Conservation (phyloP, 2,329 filamentous ascomycete genomes). For the Fusarium lateritium region DNA sequence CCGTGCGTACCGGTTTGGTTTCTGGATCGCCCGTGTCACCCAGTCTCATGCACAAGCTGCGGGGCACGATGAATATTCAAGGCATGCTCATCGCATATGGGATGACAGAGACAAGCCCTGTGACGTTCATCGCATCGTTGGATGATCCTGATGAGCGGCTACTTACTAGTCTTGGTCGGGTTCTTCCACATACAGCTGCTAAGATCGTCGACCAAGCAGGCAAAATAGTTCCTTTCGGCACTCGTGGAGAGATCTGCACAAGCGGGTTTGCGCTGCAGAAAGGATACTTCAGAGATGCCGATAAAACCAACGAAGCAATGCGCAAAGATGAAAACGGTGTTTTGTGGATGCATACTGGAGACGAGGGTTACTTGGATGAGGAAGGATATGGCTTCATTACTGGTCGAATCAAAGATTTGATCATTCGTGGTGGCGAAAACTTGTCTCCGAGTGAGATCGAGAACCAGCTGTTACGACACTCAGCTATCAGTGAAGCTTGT, state of each 20-base stretch:
- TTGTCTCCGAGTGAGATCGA: constrained; percentile 1
- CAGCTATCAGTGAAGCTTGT: not conserved
- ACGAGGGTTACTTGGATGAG: not conserved
- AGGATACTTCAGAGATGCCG: not conserved
- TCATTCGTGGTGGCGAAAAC: constrained; percentile 1
- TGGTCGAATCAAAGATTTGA: not conserved
- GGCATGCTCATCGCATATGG: not conserved
- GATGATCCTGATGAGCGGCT: not conserved
- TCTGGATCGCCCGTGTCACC: not conserved
- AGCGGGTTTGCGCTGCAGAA: not conserved
- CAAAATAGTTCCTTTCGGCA: not conserved
- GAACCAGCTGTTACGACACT: not conserved
- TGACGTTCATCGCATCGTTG: not conserved
- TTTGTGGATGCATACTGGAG: not conserved
- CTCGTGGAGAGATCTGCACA: not conserved
- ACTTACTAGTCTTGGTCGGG: not conserved
- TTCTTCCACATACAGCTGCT: not conserved
- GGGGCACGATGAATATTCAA: not conserved
- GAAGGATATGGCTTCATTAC: not conserved
- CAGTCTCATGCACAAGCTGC: not conserved
- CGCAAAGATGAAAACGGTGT: not conserved
- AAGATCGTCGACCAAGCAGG: not conserved
- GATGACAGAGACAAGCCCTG: constrained; percentile 5
- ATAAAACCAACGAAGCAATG: not conserved
- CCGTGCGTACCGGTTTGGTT: not conserved